Evolutionary conservation across 2,329 filamentous ascomycete genomes (phyloP), one percentile per base, ranked within the genome.

Genomic region (Sporothrix humicola): DNA sequence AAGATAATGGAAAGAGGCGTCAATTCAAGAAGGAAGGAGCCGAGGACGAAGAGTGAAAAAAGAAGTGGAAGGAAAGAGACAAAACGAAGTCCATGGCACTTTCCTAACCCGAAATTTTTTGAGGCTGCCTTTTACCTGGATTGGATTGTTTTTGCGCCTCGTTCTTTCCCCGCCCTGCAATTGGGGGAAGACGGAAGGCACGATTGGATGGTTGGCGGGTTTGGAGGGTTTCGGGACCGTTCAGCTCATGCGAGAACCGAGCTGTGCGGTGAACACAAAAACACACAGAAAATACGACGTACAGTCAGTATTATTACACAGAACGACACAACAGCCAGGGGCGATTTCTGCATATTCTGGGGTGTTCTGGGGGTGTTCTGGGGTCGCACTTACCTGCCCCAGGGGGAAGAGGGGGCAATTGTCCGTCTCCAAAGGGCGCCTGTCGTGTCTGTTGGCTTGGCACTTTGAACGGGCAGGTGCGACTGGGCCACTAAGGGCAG

Each of bases 11-110:
- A 65, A 46, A 23, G 59, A 46, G 37, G 37, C 42, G n/a, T 23
- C 59, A n/a, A 26, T 20, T 26, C 52, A 56, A 65, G 31, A 65
- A 46, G 59, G 37, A 65, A 65, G 59, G 59, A 46, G 59, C 37
- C 17, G 59, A 50, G 20, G 56, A 37, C 31, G 31, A 37, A 37
- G 31, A 37, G 31, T 37, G 5, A 37, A 37, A 37, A 37, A 1
- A 37, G 31, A 37, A 37, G 31, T 37, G 31, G 31, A 37, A 37
- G 5, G 13, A 59, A 37, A 37, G 56, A 59, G 26, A 31, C 15
- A 50, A 66, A 48, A 17, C 8, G 20, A 15, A 31, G 63, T 3
- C 63, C 44, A 66, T 66, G 63, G 63, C 20, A 15, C 20, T 26
- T 66, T 66, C 44, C 42, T 20, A 26, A 50, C 31, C 12, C 8